These are phyloP conservation scores for Lachnellula arida DNA, from an alignment of 2,329 filamentous ascomycete genomes.

Conservation along the genomic window DNA sequence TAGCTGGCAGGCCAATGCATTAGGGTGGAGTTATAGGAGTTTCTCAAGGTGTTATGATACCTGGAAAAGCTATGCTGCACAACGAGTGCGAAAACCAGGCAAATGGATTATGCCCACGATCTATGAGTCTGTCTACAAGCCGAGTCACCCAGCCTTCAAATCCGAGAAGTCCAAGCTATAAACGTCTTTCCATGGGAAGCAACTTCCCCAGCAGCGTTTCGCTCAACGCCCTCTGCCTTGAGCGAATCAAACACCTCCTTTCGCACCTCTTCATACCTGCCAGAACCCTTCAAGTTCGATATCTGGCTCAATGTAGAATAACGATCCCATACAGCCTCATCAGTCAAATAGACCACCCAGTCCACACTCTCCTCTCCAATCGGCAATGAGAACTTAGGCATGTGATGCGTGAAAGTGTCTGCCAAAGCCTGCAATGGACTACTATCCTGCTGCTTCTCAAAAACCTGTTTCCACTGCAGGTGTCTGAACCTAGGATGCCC, in stretches of 20 bases:
- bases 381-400: slow-evolving; percentile 54
- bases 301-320: slow-evolving; percentile 65
- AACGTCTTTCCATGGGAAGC: slow-evolving; percentile 60
- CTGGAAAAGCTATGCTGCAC: slow-evolving; percentile 12
- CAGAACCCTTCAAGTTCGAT: slow-evolving; percentile 47
- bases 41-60: slow-evolving; percentile 5
- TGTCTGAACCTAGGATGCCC: slow-evolving; percentile 62
- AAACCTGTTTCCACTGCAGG: slow-evolving; percentile 58
- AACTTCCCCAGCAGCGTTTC: slow-evolving; percentile 58
- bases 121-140: background rate
- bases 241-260: slow-evolving; percentile 51
- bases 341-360: slow-evolving; percentile 54
- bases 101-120: background rate
- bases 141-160: slow-evolving; percentile 24
- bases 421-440: slow-evolving; percentile 48
- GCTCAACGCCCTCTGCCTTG: slow-evolving; percentile 46
- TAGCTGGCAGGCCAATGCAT: background rate
- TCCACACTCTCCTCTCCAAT: slow-evolving; percentile 51
- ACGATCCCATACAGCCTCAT: slow-evolving; percentile 59
- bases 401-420: slow-evolving; percentile 36
- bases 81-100: background rate
- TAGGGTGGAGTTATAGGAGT: slow-evolving; percentile 11
- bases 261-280: slow-evolving; percentile 44
- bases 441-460: slow-evolving; percentile 52
- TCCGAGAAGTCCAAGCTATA: slow-evolving; percentile 55